Percentiles rank a stretch among this genome's conserved stretches.
Conservation (phyloP, 2,329 filamentous ascomycete genomes). For the Colletotrichum spaethianum region DNA sequence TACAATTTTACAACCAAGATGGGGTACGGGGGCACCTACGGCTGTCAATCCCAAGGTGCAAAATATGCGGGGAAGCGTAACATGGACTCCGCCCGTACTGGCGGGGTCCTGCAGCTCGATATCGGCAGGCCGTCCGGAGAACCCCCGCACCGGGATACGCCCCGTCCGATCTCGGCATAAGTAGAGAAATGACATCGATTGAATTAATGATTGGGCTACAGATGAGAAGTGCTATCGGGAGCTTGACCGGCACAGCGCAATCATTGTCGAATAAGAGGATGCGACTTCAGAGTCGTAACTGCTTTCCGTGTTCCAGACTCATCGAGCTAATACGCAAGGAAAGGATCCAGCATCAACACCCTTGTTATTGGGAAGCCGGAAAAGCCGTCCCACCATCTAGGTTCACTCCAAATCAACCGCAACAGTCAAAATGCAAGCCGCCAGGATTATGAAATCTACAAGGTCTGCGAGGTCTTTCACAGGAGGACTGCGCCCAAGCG, state of each 20-base stretch:
- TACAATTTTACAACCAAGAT: not conserved
- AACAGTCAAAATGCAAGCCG: constrained; percentile 15
- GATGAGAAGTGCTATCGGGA: constrained; percentile 15
- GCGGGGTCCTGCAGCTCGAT: constrained; percentile 13
- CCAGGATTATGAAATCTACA: constrained; percentile 18
- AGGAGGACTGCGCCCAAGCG: constrained; percentile 27
- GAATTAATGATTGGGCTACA: constrained; percentile 8
- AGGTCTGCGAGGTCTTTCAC: constrained; percentile 8
- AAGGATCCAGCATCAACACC: not conserved
- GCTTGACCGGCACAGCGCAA: constrained; percentile 12
- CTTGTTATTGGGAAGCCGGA: not conserved
- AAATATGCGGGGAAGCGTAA: constrained; percentile 19
- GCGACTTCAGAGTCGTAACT: not conserved
- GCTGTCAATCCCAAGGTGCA: constrained; percentile 2
- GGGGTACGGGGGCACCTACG: constrained; percentile 1
- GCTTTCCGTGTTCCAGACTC: not conserved
- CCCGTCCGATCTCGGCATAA: constrained; percentile 31
- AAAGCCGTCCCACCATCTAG: not conserved
- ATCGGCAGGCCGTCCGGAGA: constrained; percentile 25
- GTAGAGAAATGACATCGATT: constrained; percentile 28
- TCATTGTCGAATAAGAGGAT: constrained; percentile 22
- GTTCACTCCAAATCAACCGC: too few relatives aligned
- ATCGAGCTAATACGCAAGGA: not conserved
- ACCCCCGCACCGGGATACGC: constrained; percentile 22
- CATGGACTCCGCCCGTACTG: not conserved